These are phyloP conservation scores for Conoideocrella luteorostrata DNA, from an alignment of 2,329 filamentous ascomycete genomes.

Conservation along the genomic window DNA sequence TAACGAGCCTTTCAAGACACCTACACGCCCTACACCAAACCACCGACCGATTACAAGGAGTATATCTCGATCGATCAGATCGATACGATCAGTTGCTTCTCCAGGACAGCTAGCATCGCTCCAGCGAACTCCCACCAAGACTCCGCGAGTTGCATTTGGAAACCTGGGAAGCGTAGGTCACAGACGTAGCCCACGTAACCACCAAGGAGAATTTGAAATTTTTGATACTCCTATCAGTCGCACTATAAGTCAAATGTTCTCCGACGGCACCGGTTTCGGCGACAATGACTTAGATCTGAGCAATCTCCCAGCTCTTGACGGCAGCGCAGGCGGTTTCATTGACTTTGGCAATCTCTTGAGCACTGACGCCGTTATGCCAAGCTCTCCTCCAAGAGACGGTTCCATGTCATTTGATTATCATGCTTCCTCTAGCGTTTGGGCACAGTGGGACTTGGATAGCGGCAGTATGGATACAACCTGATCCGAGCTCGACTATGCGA, in stretches of 20 bases:
- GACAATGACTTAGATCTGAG: slow-evolving; percentile 38
- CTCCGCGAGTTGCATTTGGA: slow-evolving; percentile 25
- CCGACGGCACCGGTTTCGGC: slow-evolving; percentile 44
- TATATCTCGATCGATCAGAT: slow-evolving; percentile 50
- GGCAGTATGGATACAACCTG: not conserved
- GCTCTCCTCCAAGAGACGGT: slow-evolving; percentile 36
- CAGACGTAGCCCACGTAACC: slow-evolving; percentile 37
- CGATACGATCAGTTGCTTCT: slow-evolving; percentile 36
- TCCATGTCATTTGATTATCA: slow-evolving; percentile 24
- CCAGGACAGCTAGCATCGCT: slow-evolving; percentile 34
- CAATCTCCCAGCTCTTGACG: slow-evolving; percentile 31
- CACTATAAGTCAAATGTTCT: slow-evolving; percentile 58
- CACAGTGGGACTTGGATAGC: slow-evolving; percentile 22
- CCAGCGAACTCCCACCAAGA: slow-evolving; percentile 45
- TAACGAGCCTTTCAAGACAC: slow-evolving; percentile 52
- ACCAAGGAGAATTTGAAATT: slow-evolving; percentile 30
- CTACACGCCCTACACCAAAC: slow-evolving; percentile 54
- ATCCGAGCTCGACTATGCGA: not conserved
- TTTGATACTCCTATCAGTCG: slow-evolving; percentile 54
- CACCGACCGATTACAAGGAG: slow-evolving; percentile 57
- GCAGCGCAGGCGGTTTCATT: slow-evolving; percentile 27
- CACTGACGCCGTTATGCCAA: slow-evolving; percentile 41
- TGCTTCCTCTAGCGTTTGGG: slow-evolving; percentile 21
- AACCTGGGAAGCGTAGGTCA: slow-evolving; percentile 25
- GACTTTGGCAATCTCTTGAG: slow-evolving; percentile 44